Conservation (phyloP, 2,329 filamentous ascomycete species). For the Aspergillus pseudotamarii region DNA sequence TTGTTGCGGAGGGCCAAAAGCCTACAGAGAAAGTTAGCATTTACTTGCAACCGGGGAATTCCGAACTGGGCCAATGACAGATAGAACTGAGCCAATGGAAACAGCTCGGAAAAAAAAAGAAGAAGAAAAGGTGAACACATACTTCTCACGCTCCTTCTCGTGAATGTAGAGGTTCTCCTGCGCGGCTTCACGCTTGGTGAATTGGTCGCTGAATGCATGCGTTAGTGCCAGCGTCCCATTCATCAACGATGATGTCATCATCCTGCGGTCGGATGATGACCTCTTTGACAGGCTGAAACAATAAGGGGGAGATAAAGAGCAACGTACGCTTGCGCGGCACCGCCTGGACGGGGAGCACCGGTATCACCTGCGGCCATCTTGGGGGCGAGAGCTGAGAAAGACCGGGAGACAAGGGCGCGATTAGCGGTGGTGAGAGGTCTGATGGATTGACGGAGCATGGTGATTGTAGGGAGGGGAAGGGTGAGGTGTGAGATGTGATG, state of each 20-base stretch:
- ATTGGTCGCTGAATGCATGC: conserved; percentile 69
- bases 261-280: not conserved
- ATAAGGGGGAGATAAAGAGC: not conserved
- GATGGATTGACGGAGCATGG: conserved; percentile 70
- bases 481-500: not conserved
- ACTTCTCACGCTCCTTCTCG: conserved; percentile 87
- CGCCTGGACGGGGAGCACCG: conserved; percentile 51
- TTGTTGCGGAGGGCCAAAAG: conserved; percentile 70
- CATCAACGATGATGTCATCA: conserved; percentile 23
- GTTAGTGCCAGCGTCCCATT: conserved; percentile 10
- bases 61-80: not conserved
- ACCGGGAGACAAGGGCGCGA: conserved; percentile 52
- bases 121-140: conserved; percentile 18
- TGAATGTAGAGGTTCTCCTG: conserved; percentile 83
- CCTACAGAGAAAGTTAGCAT: conserved; percentile 37
- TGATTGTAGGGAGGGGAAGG: conserved; percentile 9
- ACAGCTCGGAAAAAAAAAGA: not conserved
- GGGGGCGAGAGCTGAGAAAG: conserved; percentile 66
- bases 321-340: conserved; percentile 41
- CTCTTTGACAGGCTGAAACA: not conserved
- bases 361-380: conserved; percentile 72
- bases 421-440: conserved; percentile 60
- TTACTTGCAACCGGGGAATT: not conserved
- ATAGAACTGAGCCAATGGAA: not conserved
- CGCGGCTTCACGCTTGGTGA: conserved; percentile 88